A percentile compares a stretch with the other conserved stretches of the same genome.
phyloP scores from a whole-genome alignment of 139 green algal species.

The Chara braunii region DNA sequence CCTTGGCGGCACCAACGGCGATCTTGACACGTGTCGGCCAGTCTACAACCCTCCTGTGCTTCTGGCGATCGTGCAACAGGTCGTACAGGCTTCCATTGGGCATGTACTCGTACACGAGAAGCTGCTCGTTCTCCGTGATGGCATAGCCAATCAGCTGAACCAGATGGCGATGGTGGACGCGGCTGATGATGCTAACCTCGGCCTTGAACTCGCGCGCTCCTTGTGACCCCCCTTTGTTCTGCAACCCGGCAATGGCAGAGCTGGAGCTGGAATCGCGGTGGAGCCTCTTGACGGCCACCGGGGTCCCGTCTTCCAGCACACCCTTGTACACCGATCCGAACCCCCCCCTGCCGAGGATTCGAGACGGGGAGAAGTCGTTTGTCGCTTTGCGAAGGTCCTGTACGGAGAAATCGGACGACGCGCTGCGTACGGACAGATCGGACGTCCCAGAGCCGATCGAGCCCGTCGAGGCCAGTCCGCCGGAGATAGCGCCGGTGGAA shows the following conservation, averaged over 20 bases:
- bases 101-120: constrained; percentile 41
- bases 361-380: constrained; percentile 8
- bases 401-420: constrained; percentile 17
- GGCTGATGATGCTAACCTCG: constrained; percentile 37
- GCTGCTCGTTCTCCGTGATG: constrained; percentile 13
- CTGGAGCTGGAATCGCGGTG: too few relatives aligned
- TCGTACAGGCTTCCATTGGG: constrained; percentile 28
- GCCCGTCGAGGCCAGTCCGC: too few relatives aligned
- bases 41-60: too few relatives aligned
- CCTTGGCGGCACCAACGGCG: too few relatives aligned
- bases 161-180: constrained; percentile 36
- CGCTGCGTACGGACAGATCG: too few relatives aligned
- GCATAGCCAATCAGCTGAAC: constrained; percentile 35
- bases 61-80: constrained; percentile 31
- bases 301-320: constrained; percentile 30
- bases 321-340: constrained; percentile 51
- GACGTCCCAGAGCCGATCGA: too few relatives aligned
- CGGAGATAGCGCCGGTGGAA: too few relatives aligned
- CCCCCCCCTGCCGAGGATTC: constrained; percentile 47
- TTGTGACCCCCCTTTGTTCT: neutral
- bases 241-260: too few relatives aligned
- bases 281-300: constrained; percentile 50
- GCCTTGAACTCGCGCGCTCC: constrained; percentile 22
- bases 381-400: constrained; percentile 14
- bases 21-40: too few relatives aligned